phyloP scores from a whole-genome alignment of 2,329 filamentous ascomycete genomes.

The Mariannaea sp. region DNA sequence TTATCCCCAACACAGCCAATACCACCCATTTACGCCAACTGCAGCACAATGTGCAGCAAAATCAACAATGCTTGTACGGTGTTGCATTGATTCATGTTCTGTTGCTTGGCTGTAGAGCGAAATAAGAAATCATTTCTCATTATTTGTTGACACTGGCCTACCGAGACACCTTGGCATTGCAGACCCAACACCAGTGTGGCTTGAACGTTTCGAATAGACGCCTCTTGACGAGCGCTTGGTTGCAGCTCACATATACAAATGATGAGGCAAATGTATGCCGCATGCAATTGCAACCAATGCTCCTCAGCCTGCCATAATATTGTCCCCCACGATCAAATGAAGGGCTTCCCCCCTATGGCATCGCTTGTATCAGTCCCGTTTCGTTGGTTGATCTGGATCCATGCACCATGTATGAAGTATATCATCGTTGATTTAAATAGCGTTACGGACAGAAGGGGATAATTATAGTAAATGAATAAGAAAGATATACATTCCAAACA shows the following conservation, averaged over 20 bases:
- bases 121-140: too few relatives aligned
- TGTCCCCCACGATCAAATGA: not conserved
- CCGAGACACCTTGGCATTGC: not conserved
- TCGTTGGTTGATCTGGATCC: not conserved
- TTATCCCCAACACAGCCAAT: slow-evolving; percentile 4
- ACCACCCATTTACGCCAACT: not conserved
- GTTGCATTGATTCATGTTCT: too few relatives aligned
- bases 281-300: not conserved
- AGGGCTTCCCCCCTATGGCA: not conserved
- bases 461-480: not conserved
- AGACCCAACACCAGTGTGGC: not conserved
- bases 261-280: not conserved
- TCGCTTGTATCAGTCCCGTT: not conserved
- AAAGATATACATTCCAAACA: slow-evolving; percentile 11
- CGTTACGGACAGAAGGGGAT: slow-evolving; percentile 8
- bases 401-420: not conserved
- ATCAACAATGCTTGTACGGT: too few relatives aligned
- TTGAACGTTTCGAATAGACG: not conserved
- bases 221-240: not conserved
- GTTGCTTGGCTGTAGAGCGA: too few relatives aligned
- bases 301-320: not conserved
- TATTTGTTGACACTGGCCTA: not conserved
- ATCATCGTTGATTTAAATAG: not conserved
- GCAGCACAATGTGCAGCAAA: too few relatives aligned
- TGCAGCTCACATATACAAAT: too few relatives aligned